Percentiles rank a stretch among this genome's conserved stretches.
phyloP scores from a whole-genome alignment of 2,329 filamentous ascomycete genomes.

The Aspergillus uvarum region DNA sequence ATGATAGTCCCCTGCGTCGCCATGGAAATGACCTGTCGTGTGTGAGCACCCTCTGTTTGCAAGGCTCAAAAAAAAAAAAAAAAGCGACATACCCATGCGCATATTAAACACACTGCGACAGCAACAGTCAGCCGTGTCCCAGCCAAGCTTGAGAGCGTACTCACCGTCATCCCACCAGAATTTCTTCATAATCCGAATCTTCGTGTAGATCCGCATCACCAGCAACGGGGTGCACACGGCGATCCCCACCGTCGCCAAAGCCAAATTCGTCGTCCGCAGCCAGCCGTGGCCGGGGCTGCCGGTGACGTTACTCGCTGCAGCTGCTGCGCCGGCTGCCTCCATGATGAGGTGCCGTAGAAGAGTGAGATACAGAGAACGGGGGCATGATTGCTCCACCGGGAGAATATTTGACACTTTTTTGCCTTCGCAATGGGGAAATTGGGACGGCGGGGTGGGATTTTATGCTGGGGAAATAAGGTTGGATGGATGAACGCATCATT shows the following conservation, averaged over 20 bases:
- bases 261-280: conserved; percentile 8
- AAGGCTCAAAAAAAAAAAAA: not conserved
- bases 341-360: not conserved
- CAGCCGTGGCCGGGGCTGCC: not conserved
- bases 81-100: conserved; percentile 20
- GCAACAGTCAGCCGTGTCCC: not conserved
- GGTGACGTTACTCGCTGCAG: not conserved
- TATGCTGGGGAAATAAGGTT: not conserved
- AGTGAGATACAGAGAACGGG: too few species aligned
- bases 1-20: not conserved
- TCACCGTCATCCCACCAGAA: conserved; percentile 27
- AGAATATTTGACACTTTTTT: not conserved
- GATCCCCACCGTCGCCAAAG: conserved; percentile 13
- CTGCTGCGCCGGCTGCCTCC: not conserved
- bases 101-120: conserved; percentile 22
- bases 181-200: conserved; percentile 12
- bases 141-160: not conserved
- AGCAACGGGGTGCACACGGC: conserved; percentile 10
- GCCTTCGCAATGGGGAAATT: too few species aligned
- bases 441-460: too few species aligned
- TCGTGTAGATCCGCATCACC: conserved; percentile 20
- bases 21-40: not conserved
- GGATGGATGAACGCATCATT: not conserved
- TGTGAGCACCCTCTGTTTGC: not conserved
- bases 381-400: not conserved